These are phyloP conservation scores for Quercus phellos DNA, from an alignment of 331 rosid species.

Conservation along the genomic window DNA sequence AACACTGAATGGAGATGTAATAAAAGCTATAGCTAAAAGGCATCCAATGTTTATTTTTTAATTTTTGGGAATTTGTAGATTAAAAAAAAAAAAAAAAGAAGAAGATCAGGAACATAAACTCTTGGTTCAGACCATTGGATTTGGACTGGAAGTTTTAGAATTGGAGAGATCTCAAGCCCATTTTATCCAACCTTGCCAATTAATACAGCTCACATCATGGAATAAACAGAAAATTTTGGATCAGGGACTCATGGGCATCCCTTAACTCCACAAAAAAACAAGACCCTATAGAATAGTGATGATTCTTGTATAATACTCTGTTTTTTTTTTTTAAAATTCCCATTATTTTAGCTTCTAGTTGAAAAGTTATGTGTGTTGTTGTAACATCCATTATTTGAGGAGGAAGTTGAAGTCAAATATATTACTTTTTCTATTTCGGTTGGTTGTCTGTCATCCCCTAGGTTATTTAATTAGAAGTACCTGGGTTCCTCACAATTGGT, in stretches of 20 bases:
- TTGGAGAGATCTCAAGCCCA: background rate
- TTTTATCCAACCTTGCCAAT: background rate
- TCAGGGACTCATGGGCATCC: background rate
- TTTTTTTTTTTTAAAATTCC: background rate
- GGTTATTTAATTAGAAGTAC: background rate
- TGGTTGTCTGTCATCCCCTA: background rate
- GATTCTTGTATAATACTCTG: background rate
- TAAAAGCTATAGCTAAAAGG: background rate
- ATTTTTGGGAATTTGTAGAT: too few relatives aligned
- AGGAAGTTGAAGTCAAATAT: background rate
- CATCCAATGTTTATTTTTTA: background rate
- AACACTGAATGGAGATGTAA: background rate
- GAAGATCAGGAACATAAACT: too few relatives aligned
- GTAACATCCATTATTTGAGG: background rate
- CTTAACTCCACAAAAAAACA: background rate
- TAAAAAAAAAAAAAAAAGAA: too few relatives aligned
- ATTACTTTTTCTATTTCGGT: background rate
- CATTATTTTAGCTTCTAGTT: background rate
- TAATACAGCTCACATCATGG: background rate
- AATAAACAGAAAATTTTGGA: background rate
- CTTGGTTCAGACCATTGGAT: background rate
- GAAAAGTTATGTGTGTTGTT: background rate
- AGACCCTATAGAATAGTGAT: background rate
- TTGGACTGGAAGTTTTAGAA: background rate
- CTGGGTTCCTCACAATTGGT: background rate